Evolutionary conservation across 2,329 filamentous ascomycete genomes (phyloP).

Genomic region (Meredithiella fracta): DNA sequence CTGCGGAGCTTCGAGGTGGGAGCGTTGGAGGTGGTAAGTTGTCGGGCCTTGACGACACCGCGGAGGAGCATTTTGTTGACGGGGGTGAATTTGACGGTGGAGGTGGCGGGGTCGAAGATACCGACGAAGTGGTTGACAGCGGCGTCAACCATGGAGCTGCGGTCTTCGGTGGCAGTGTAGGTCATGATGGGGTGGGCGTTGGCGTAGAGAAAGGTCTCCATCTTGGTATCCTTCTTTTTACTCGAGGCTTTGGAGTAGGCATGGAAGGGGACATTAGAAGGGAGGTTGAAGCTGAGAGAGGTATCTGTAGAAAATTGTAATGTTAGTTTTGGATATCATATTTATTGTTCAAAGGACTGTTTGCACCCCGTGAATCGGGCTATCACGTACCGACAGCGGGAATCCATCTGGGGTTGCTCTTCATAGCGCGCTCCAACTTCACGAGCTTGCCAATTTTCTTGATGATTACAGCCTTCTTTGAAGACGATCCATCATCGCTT

Average conservation of each 20-base stretch:
- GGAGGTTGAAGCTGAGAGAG: conserved; percentile 23
- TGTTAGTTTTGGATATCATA: conserved; percentile 16
- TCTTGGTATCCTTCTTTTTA: conserved; percentile 23
- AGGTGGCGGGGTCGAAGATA: conserved; percentile 43
- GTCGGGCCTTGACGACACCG: conserved; percentile 39
- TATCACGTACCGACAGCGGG: conserved; percentile 11
- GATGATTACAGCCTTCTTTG: conserved; percentile 18
- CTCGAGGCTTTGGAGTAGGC: conserved; percentile 28
- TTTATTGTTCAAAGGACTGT: too few species aligned
- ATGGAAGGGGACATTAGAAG: conserved; percentile 27
- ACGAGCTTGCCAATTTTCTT: conserved; percentile 27
- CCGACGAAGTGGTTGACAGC: conserved; percentile 48
- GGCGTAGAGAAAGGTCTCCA: conserved; percentile 42
- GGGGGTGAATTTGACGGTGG: conserved; percentile 42
- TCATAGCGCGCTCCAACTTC: conserved; percentile 23
- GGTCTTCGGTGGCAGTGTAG: conserved; percentile 35
- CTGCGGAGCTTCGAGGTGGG: conserved; percentile 28
- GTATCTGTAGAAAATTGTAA: conserved; percentile 19
- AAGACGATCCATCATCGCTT: conserved; percentile 9
- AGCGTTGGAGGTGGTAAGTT: conserved; percentile 27
- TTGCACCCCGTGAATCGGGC: too few species aligned
- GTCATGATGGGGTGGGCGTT: conserved; percentile 39
- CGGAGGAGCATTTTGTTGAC: conserved; percentile 48
- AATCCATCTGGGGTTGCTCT: conserved; percentile 4
- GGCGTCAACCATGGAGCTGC: conserved; percentile 19